Base-by-base conservation (phyloP, 2,329 filamentous ascomycete genomes). In the Leptographium lundbergii region DNA sequence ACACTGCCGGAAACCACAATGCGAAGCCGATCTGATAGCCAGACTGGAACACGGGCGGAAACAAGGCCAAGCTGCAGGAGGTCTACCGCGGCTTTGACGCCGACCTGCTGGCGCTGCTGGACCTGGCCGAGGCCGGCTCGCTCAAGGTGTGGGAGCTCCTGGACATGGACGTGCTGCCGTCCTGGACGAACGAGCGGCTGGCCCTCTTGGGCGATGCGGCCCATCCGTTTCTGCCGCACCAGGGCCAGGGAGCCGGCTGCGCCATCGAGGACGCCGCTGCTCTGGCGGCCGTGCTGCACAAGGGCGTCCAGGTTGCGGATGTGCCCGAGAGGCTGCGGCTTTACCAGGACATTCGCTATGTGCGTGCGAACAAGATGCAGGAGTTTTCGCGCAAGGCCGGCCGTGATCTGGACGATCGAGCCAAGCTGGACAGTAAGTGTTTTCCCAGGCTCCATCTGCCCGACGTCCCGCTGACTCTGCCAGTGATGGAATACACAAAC, bases 241-340 rank as follows among this genome's bases (percentile, higher is more conserved):
- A 83, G 69, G 82, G 78, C 0, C 82, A 85, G 66, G 85, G 84
- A 2, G 85, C 78, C 10, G 82, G 72, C 0, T 74, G 81, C 59
- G 85, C 86, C 0, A 86, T 88, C 51, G 85, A 89, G 66, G 86
- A 89, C 62, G 84, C 79, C 0, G 80, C 78, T 0, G 77, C 82
- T 0, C 66, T 89, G 0, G 77, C 75, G 0, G 77, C 79, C 1
- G 72, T 88, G 7, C 71, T 88, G 0, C 76, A 77, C 0, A 62
- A 64, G 0, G 77, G 75, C 0, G 78, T 77, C 0, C 59, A 66
- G 0, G 61, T 66, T 0, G 67, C 72, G 0, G 78, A 82, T 0
- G 70, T 88, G 0, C 70, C 77, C 0, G 77, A 79, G 9, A 75
- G 84, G 0, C 70, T 88, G 9, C 72, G 74, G 57, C 70, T 88